Conservation (phyloP, 2,329 filamentous ascomycete genomes). For the Colletotrichum spaethianum region DNA sequence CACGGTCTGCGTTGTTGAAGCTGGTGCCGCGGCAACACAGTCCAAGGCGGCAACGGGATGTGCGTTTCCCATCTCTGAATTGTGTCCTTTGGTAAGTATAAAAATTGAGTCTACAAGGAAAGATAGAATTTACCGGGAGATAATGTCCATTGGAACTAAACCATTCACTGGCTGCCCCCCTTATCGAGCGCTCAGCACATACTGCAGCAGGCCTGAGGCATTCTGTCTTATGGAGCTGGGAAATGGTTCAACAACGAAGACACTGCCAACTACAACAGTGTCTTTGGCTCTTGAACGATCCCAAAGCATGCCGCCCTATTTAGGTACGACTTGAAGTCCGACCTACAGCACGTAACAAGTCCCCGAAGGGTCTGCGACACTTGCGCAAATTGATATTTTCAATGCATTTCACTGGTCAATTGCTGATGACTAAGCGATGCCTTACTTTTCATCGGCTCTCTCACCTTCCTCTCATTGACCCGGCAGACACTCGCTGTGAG, state of each 20-base stretch:
- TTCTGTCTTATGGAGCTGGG: no score
- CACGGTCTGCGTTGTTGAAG: no score
- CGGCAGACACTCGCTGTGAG: not conserved
- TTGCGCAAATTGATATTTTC: not conserved
- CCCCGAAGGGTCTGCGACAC: not conserved
- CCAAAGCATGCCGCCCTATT: no score
- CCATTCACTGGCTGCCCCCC: not conserved
- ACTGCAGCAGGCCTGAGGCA: not conserved
- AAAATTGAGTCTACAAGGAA: not conserved
- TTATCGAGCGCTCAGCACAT: not conserved
- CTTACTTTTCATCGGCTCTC: conserved; percentile 2
- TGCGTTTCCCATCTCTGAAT: no score
- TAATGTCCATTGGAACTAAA: not conserved
- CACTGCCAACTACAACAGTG: not conserved
- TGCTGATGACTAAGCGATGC: conserved; percentile 27
- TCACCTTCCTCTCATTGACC: not conserved
- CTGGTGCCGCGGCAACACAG: no score
- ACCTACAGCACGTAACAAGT: not conserved
- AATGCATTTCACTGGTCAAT: not conserved
- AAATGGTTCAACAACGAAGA: not conserved
- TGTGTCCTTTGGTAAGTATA: not conserved
- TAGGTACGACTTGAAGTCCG: no score
- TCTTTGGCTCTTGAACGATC: not conserved
- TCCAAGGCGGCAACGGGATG: no score
- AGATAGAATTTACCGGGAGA: not conserved